Evolutionary conservation across 768 basidiomycete species (phyloP).

Genomic region (Botryobasidium botryosum): DNA sequence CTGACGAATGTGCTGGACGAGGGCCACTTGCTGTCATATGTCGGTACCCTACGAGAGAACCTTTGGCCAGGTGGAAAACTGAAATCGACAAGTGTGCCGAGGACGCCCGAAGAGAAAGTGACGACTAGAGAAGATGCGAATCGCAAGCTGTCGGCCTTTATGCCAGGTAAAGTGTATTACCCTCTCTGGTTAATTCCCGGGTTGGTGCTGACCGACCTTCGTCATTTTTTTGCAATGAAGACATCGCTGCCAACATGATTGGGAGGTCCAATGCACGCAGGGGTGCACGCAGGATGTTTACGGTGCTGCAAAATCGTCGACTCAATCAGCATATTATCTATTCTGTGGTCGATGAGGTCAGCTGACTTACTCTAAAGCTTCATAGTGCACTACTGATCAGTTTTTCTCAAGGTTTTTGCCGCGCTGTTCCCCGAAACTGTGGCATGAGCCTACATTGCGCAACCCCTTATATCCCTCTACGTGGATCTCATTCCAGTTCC

Average conservation of each 20-base stretch:
- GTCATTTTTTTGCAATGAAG: too few species aligned
- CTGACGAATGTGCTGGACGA: conserved; percentile 49
- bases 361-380: background rate
- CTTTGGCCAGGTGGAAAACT: conserved; percentile 80
- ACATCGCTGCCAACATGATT: conserved; percentile 93
- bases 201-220: background rate
- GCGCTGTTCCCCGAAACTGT: conserved; percentile 41
- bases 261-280: conserved; percentile 90
- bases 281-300: conserved; percentile 83
- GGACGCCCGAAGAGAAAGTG: conserved; percentile 65
- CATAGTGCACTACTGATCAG: background rate
- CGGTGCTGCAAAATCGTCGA: conserved; percentile 85
- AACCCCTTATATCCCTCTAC: too few species aligned
- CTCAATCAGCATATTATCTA: conserved; percentile 87
- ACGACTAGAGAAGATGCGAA: conserved; percentile 76
- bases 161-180: conserved; percentile 50
- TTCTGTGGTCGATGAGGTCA: conserved; percentile 77
- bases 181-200: background rate
- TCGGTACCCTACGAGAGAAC: conserved; percentile 49
- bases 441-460: too few species aligned
- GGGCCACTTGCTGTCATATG: conserved; percentile 45
- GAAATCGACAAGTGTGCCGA: conserved; percentile 38
- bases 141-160: conserved; percentile 72
- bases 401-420: conserved; percentile 30
- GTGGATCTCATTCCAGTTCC: too few species aligned